These are phyloP conservation scores for Coccomyxa sp. DNA, from an alignment of 139 green algal genomes.

Conservation along the genomic window DNA sequence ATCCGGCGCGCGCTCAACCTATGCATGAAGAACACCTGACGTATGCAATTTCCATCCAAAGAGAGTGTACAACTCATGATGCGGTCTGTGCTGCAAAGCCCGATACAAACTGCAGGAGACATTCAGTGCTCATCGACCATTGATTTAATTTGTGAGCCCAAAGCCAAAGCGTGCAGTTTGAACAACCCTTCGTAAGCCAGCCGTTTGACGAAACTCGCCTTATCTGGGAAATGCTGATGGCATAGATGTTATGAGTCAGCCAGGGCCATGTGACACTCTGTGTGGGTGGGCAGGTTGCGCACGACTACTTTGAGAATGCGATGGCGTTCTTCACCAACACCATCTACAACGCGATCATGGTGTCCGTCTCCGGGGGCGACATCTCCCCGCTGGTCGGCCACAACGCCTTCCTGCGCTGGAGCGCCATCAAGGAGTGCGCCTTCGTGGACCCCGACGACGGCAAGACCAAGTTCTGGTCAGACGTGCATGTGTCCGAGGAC, in stretches of 20 bases:
- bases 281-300: background rate
- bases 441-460: background rate
- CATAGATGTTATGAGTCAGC: too few relatives aligned
- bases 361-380: constrained; percentile 3
- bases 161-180: background rate
- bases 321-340: background rate
- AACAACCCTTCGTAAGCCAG: background rate
- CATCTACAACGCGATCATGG: background rate
- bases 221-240: background rate
- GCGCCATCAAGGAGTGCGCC: background rate
- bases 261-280: too few relatives aligned
- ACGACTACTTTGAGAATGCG: constrained; percentile 2
- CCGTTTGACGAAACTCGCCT: background rate
- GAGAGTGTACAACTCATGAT: too few relatives aligned
- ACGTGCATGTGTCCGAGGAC: background rate
- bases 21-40: too few relatives aligned
- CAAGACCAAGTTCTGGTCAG: background rate
- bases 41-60: too few relatives aligned
- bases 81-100: too few relatives aligned
- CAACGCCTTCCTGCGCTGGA: constrained; percentile 5
- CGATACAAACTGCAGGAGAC: too few relatives aligned
- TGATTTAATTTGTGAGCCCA: background rate
- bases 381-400: constrained; percentile 2
- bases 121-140: background rate
- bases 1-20: too few relatives aligned